Evolutionary conservation across 23 red algal genomes (phyloP).

Genomic region (Rhodosorus marinus): DNA sequence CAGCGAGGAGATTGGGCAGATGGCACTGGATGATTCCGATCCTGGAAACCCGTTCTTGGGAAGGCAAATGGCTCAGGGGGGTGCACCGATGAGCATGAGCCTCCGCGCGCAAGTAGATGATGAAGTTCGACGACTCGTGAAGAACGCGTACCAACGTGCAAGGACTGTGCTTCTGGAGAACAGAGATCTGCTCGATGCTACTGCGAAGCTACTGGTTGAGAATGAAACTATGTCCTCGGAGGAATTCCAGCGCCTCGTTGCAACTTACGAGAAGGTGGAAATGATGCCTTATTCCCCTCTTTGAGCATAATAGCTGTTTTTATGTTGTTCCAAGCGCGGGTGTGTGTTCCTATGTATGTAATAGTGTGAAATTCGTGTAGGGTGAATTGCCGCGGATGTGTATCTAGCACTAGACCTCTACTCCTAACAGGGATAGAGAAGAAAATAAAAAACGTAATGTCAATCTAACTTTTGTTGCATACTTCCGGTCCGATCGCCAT

Average conservation of each 20-base stretch:
- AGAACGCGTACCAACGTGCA: slow-evolving; percentile 67
- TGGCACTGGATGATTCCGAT: slow-evolving; percentile 34
- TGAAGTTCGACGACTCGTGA: slow-evolving; percentile 73
- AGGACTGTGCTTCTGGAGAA: slow-evolving; percentile 57
- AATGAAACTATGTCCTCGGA: slow-evolving; percentile 82
- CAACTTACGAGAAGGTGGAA: slow-evolving; percentile 50
- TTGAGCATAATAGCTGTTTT: no score
- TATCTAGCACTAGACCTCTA: no score
- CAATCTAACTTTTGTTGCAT: no score
- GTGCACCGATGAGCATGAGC: slow-evolving; percentile 21
- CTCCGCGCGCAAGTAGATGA: slow-evolving; percentile 45
- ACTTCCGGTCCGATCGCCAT: no score
- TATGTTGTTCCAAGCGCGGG: no score
- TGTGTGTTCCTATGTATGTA: no score
- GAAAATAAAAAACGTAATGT: no score
- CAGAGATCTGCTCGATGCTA: slow-evolving; percentile 49
- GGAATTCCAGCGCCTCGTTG: slow-evolving; percentile 79
- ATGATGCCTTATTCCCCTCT: slow-evolving; percentile 75
- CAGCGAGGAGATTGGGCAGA: slow-evolving; percentile 62
- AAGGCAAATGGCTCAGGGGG: slow-evolving; percentile 55
- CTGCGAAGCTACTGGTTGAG: slow-evolving; percentile 71
- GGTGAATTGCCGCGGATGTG: no score
- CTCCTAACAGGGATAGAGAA: no score
- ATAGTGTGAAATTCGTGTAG: no score
- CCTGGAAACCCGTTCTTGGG: slow-evolving; percentile 83